Conservation (phyloP, 768 basidiomycete genomes). For the Mycena latifolia region DNA sequence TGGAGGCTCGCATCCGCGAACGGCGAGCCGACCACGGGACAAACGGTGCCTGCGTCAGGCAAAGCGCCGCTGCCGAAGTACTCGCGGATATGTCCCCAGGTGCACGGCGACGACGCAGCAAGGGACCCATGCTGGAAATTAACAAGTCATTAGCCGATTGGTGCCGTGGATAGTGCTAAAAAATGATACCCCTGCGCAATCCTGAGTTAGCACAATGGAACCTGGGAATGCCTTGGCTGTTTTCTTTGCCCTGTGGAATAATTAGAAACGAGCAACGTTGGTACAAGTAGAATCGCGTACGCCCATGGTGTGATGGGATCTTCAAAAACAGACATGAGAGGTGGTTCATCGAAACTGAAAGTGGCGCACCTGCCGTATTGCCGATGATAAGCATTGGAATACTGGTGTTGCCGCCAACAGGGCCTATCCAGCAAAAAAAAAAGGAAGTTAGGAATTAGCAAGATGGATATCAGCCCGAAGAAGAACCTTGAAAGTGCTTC, state of each 20-base stretch:
- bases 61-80: slow-evolving; percentile 37
- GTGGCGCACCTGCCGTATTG: slow-evolving; percentile 51
- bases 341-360: neutral
- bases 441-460: neutral
- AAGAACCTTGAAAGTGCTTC: slow-evolving; percentile 15
- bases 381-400: slow-evolving; percentile 54
- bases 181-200: slow-evolving; percentile 52
- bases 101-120: slow-evolving; percentile 22
- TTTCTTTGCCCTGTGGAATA: slow-evolving; percentile 47
- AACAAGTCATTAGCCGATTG: neutral
- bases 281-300: slow-evolving; percentile 4
- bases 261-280: neutral
- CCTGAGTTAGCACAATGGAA: slow-evolving; percentile 56
- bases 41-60: slow-evolving; percentile 15
- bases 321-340: neutral
- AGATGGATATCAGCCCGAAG: neutral
- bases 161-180: too few species aligned
- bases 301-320: slow-evolving; percentile 37
- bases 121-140: neutral
- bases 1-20: neutral
- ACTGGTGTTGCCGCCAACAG: slow-evolving; percentile 53
- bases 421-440: slow-evolving; percentile 42
- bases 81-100: slow-evolving; percentile 20
- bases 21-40: too few species aligned
- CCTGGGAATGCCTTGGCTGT: slow-evolving; percentile 50